Percentiles rank a stretch among this genome's conserved stretches.
phyloP scores from a whole-genome alignment of 2,329 filamentous ascomycete species.

The Cercospora sesami region DNA sequence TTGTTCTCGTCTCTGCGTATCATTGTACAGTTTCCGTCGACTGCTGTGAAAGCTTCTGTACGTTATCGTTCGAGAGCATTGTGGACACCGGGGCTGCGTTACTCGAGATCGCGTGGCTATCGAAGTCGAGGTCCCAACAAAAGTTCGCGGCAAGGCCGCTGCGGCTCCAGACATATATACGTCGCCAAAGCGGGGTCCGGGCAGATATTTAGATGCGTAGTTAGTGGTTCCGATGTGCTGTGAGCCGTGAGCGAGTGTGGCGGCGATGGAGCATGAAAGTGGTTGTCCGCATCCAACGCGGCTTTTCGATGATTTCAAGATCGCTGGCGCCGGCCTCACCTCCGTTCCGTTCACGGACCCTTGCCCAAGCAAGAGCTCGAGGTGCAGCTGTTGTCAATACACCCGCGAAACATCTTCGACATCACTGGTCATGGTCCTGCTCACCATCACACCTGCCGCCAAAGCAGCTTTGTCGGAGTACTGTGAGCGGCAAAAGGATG shows the following conservation, averaged over 20 bases:
- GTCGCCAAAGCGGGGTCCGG: constrained; percentile 6
- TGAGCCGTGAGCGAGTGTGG: constrained; percentile 6
- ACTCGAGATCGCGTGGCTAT: constrained; percentile 27
- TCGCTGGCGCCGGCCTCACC: constrained; percentile 6
- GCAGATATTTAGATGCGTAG: background rate
- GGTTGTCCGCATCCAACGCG: background rate
- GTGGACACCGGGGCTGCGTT: constrained; percentile 33
- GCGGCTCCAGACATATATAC: constrained; percentile 37
- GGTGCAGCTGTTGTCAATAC: background rate
- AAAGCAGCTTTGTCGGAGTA: constrained; percentile 59
- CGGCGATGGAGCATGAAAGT: background rate
- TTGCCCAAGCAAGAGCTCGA: background rate
- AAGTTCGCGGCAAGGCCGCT: constrained; percentile 38
- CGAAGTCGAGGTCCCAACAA: constrained; percentile 34
- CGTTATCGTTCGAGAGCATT: constrained; percentile 36
- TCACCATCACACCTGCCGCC: constrained; percentile 72
- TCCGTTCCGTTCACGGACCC: constrained; percentile 3
- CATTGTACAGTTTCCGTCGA: constrained; percentile 36
- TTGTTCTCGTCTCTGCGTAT: constrained; percentile 46
- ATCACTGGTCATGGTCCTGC: constrained; percentile 63
- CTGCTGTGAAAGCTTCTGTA: constrained; percentile 34
- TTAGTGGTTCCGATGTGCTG: background rate
- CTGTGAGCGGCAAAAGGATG: constrained; percentile 18
- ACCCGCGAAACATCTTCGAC: background rate
- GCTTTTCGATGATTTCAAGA: constrained; percentile 15